These are phyloP conservation scores for Pezicula rhizophila DNA, from an alignment of 2,329 filamentous ascomycete genomes.

Conservation along the genomic window DNA sequence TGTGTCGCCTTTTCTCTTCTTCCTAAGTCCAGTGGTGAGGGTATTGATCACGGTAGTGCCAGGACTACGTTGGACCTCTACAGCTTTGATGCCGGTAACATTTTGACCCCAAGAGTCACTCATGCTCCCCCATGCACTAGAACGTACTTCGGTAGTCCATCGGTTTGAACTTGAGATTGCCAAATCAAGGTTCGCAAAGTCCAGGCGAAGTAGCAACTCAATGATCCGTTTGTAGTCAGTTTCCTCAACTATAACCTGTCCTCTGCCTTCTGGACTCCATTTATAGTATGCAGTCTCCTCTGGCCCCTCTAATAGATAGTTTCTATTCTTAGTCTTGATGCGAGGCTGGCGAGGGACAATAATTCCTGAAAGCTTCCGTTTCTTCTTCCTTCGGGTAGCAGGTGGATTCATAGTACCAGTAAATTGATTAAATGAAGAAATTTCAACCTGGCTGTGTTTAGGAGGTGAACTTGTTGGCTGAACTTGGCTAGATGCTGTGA, in stretches of 20 bases:
- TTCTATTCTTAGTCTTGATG: slow-evolving; percentile 53
- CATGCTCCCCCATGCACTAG: slow-evolving; percentile 26
- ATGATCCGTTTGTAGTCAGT: slow-evolving; percentile 60
- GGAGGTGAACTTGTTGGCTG: slow-evolving; percentile 8
- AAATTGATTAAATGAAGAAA: background rate
- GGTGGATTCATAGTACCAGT: background rate
- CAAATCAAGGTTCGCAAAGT: slow-evolving; percentile 62
- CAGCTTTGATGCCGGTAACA: slow-evolving; percentile 39
- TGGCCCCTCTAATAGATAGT: slow-evolving; percentile 43
- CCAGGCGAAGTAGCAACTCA: slow-evolving; percentile 65
- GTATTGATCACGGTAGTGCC: slow-evolving; percentile 25
- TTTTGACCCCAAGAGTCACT: slow-evolving; percentile 44
- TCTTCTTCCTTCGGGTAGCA: slow-evolving; percentile 36
- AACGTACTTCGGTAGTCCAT: slow-evolving; percentile 64
- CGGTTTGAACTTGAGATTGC: slow-evolving; percentile 59
- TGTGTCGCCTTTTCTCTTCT: slow-evolving; percentile 39
- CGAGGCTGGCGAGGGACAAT: slow-evolving; percentile 60
- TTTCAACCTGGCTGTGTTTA: background rate
- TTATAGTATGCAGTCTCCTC: slow-evolving; percentile 55
- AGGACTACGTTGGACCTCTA: slow-evolving; percentile 13
- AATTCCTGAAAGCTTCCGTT: slow-evolving; percentile 46
- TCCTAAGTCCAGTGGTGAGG: slow-evolving; percentile 35
- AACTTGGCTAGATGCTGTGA: slow-evolving; percentile 14
- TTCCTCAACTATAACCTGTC: slow-evolving; percentile 57
- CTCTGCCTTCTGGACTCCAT: slow-evolving; percentile 58